These are phyloP conservation scores for Volvox africanus DNA, from an alignment of 139 green algal genomes.

Conservation along the genomic window DNA sequence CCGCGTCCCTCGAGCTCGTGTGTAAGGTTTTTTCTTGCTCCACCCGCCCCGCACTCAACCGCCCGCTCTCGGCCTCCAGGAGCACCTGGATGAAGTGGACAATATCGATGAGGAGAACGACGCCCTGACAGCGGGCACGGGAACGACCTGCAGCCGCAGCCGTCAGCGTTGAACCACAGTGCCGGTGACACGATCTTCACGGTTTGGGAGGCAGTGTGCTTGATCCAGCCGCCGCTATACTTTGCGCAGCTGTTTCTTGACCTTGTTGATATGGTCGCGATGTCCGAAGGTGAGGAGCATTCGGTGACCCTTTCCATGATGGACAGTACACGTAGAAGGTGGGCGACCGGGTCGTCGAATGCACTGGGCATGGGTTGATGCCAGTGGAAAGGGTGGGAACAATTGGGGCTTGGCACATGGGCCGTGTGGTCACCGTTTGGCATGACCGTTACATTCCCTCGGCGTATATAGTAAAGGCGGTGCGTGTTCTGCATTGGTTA, in stretches of 20 bases:
- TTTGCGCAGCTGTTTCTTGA: neutral
- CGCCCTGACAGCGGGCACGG: neutral
- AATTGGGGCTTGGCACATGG: too few species aligned
- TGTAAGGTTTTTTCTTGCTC: too few species aligned
- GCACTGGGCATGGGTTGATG: too few species aligned
- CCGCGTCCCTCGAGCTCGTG: too few species aligned
- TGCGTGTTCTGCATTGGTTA: too few species aligned
- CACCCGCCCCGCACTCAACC: too few species aligned
- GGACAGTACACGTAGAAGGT: constrained; percentile 34
- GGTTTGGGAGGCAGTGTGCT: neutral
- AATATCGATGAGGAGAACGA: constrained; percentile 41
- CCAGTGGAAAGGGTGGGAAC: too few species aligned
- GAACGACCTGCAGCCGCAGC: neutral
- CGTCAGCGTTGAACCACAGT: constrained; percentile 20
- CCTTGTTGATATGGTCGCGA: neutral
- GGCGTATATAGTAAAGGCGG: too few species aligned
- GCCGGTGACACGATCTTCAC: constrained; percentile 20
- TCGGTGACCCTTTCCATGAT: constrained; percentile 19
- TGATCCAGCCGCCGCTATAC: neutral
- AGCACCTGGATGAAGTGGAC: constrained; percentile 40
- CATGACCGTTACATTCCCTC: too few species aligned
- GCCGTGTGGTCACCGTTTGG: too few species aligned
- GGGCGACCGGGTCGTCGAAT: neutral
- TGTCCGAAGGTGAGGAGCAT: constrained; percentile 12
- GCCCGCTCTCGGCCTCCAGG: neutral